Evolutionary conservation across 495 filamentous ascomycete genomes (phyloP), one percentile per base, ranked within the genome.

Genomic region (Sporormia fimetaria): DNA sequence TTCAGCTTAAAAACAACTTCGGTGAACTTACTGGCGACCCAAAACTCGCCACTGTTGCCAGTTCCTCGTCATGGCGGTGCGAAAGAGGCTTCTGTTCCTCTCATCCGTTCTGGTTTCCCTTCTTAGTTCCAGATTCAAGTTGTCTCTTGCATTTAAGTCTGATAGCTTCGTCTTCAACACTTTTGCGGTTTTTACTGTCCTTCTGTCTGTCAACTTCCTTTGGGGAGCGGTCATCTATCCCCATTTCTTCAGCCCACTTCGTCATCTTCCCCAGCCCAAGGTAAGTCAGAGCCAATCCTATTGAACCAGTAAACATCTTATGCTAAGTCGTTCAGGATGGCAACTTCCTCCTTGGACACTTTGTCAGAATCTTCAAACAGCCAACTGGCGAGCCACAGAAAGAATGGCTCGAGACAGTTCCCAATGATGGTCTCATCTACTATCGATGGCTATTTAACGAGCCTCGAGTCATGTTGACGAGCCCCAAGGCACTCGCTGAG

Each of bases 361-460:
- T 67, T 28, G 44, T 44, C 3, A 58, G 55, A 10, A 78, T 90
- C 37, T 50, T 66, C 27, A 60, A 65, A 6, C 62, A 73, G 5
- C 70, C 80, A 0, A 71, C 74, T 0, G 84, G 84, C 5, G 58
- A 59, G 3, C 72, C 76, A 0, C 69, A 71, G 36, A 57, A 68
- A n/a, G 58, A 78, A 26, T 93, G 83, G 85, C 66, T 77, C 37
- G 70, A 79, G 30, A 73, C 64, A 1, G 65, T 93, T 21, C 81
- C 83, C n/a, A 87, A 95, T 47, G 72, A 88, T 31, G 87, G 87
- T 6, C 57, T 94, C n/a, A 82, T 96, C 32, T 71, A 77, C 21
- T 88, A 93, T 56, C 65, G 72, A 9, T 71, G 69, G 11, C 37
- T 78, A 4, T 75, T 80, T 44, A 88, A 92, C 52, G 41, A 65